Conservation (phyloP, 192 early-diverging fungal genomes). For the Rhizoclosmatium sp. region DNA sequence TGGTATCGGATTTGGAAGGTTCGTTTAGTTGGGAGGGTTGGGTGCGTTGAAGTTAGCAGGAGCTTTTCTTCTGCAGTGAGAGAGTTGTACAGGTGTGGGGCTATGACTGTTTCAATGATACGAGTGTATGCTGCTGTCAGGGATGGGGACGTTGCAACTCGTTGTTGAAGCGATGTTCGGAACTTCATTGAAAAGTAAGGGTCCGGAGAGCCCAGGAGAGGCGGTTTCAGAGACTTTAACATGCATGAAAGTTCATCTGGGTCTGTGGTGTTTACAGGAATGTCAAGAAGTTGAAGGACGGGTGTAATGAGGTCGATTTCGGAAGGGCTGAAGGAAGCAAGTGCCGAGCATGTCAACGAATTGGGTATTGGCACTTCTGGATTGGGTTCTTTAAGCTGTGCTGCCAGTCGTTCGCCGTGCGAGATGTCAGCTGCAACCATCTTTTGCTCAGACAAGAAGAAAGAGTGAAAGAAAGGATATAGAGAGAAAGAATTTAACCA, state of each 20-base stretch:
- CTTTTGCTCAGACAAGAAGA: background rate
- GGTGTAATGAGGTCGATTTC: constrained; percentile 2
- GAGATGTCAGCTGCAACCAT: background rate
- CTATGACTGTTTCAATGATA: constrained; percentile 9
- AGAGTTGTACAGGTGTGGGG: constrained; percentile 1
- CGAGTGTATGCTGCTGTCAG: background rate
- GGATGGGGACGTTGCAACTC: background rate
- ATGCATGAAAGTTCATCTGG: background rate
- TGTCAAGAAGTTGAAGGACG: constrained; percentile 2
- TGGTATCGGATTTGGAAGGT: constrained; percentile 6
- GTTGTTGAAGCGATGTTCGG: constrained; percentile 11
- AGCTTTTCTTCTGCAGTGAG: background rate
- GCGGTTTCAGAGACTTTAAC: background rate
- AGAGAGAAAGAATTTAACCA: background rate
- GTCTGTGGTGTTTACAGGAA: background rate
- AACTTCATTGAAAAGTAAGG: constrained; percentile 4
- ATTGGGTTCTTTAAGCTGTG: background rate
- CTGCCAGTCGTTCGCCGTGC: constrained; percentile 3
- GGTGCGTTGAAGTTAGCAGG: background rate
- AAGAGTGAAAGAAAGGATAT: too few species aligned
- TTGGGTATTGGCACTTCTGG: background rate
- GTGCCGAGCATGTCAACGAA: background rate
- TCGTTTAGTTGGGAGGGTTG: background rate
- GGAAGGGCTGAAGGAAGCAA: background rate
- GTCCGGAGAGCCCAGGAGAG: constrained; percentile 2